Evolutionary conservation across 1,284 basidiomycete genomes (phyloP), one percentile per base, ranked within the genome.

Genomic region (Ustilago vetiveriae): DNA sequence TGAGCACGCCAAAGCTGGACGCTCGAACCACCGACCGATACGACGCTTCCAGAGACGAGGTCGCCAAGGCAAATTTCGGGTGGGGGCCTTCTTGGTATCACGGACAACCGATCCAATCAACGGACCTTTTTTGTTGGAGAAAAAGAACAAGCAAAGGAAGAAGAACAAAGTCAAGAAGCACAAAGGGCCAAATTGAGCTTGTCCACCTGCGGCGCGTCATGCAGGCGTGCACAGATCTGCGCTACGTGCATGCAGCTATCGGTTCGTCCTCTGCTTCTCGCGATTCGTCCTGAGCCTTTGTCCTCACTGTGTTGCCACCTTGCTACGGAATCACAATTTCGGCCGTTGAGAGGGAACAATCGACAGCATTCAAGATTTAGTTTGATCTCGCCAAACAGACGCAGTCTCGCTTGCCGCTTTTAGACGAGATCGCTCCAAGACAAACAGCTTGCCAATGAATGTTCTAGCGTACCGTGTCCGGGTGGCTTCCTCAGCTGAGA

Each of bases 211-310:
- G 42, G 42, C 14, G n/a, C 14, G 38, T 47, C 33, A 50, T 57
- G 54, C 62, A 58, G 49, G 62, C 62, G 47, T 57, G 62, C 62
- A 53, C 62, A 52, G 62, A 65, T 65, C 62, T 65, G 54, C 62
- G 30, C 32, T 27, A 44, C 35, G 39, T 64, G 54, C 60, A 64
- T 55, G 39, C 45, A 55, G 38, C 24, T 17, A n/a, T 6, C 23
- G n/a, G n/a, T n/a, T n/a, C n/a, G n/a, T n/a, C n/a, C 5, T n/a
- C 23, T 17, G 24, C 11, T 14, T 33, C 23, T 23, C 29, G 13
- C 16, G 33, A n/a, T 16, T 21, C 23, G 14, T 59, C 42, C 44
- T 51, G 36, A 30, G 42, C 19, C 35, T 29, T 30, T 38, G n/a
- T n/a, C n/a, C n/a, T n/a, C n/a, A n/a, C n/a, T n/a, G n/a, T n/a